These are phyloP conservation scores for Fusarium sp. DNA, from an alignment of 2,329 filamentous ascomycete genomes.

Conservation along the genomic window DNA sequence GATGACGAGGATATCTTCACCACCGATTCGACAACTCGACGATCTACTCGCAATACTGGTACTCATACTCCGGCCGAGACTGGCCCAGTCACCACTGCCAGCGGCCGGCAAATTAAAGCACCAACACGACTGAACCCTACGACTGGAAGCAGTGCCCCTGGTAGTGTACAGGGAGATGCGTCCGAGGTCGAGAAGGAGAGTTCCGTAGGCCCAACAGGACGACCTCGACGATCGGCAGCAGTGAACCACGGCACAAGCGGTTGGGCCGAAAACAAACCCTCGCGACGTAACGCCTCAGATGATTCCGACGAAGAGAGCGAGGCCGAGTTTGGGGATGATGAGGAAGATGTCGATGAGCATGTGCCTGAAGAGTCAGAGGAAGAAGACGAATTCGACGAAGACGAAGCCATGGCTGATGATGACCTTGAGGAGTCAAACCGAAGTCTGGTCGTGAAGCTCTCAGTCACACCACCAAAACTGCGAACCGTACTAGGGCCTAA, in stretches of 20 bases:
- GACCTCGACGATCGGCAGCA: slow-evolving; percentile 67
- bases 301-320: slow-evolving; percentile 78
- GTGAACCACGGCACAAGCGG: slow-evolving; percentile 66
- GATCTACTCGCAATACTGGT: slow-evolving; percentile 81
- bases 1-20: slow-evolving; percentile 85
- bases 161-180: slow-evolving; percentile 63
- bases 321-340: slow-evolving; percentile 82
- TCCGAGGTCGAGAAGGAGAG: slow-evolving; percentile 58
- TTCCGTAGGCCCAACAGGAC: slow-evolving; percentile 61
- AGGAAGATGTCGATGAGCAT: slow-evolving; percentile 78
- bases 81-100: slow-evolving; percentile 80
- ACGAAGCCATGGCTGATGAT: slow-evolving; percentile 69
- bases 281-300: slow-evolving; percentile 63
- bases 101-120: slow-evolving; percentile 86
- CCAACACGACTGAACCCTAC: slow-evolving; percentile 77
- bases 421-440: slow-evolving; percentile 64
- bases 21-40: slow-evolving; percentile 75
- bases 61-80: slow-evolving; percentile 80
- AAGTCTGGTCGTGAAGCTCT: slow-evolving; percentile 83
- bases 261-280: slow-evolving; percentile 55
- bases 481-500: slow-evolving; percentile 50
- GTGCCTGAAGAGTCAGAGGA: slow-evolving; percentile 73
- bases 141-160: slow-evolving; percentile 63
- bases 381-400: slow-evolving; percentile 71
- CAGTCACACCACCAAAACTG: slow-evolving; percentile 62